Conservation (phyloP, 2,329 filamentous ascomycete species). For the Colletotrichum caudatum region DNA sequence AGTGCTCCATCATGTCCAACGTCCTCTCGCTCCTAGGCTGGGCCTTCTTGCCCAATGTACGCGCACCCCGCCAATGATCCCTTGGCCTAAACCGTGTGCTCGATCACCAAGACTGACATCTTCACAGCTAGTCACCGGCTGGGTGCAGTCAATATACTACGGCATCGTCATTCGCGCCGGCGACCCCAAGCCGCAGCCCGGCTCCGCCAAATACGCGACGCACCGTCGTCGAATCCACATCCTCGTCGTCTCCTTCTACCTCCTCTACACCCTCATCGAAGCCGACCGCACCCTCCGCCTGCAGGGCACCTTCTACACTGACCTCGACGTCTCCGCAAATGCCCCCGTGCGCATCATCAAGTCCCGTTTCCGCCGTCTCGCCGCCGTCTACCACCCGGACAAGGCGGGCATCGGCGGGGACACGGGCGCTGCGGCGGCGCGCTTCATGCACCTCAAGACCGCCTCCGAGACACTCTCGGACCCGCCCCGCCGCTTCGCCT, state of each 20-base stretch:
- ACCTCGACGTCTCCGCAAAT: conserved; percentile 76
- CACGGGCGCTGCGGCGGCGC: conserved; percentile 52
- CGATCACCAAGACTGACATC: conserved; percentile 20
- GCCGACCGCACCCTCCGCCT: conserved; percentile 83
- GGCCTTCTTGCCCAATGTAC: conserved; percentile 67
- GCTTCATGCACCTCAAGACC: conserved; percentile 86
- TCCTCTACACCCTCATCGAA: conserved; percentile 93
- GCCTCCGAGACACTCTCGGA: conserved; percentile 87
- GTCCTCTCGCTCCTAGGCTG: conserved; percentile 67
- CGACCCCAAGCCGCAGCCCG: conserved; percentile 79
- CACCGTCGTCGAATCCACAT: conserved; percentile 89
- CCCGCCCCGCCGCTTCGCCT: conserved; percentile 83
- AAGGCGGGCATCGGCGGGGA: conserved; percentile 67
- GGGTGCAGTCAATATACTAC: conserved; percentile 86
- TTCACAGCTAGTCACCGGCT: conserved; percentile 78
- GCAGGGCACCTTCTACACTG: conserved; percentile 81
- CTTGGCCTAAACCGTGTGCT: not conserved
- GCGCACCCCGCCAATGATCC: conserved; percentile 43
- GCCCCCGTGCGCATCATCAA: conserved; percentile 79
- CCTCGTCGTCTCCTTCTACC: conserved; percentile 84
- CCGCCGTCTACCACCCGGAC: conserved; percentile 83
- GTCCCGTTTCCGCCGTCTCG: conserved; percentile 83
- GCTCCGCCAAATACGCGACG: conserved; percentile 74
- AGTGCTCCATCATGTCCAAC: conserved; percentile 52
- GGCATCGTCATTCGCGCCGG: conserved; percentile 89